Evolutionary conservation across 345 rosid species (phyloP).

Genomic region (Gossypium raimondii): DNA sequence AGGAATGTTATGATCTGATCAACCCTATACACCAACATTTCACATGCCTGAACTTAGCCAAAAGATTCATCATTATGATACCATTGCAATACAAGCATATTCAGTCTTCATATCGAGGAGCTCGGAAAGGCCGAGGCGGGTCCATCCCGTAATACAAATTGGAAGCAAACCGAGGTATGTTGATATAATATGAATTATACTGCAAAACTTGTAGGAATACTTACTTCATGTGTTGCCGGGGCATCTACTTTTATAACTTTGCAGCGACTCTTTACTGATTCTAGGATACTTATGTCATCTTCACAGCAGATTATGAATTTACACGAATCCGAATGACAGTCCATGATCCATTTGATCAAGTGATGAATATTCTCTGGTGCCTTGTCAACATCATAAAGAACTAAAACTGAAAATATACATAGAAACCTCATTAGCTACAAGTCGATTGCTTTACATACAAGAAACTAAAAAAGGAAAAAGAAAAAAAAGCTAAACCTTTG

Average conservation of each 20-base stretch:
- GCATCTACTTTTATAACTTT: slow-evolving; percentile 43
- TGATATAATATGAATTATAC: background rate
- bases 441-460: background rate
- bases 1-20: background rate
- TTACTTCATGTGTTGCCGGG: slow-evolving; percentile 65
- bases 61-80: background rate
- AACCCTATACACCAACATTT: background rate
- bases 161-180: background rate
- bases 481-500: slow-evolving; percentile 36
- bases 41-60: background rate
- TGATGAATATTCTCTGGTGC: slow-evolving; percentile 49
- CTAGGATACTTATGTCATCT: slow-evolving; percentile 46
- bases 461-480: background rate
- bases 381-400: slow-evolving; percentile 52
- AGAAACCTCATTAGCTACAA: slow-evolving; percentile 9
- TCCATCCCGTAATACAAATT: background rate
- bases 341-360: slow-evolving; percentile 68
- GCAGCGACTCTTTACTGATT: slow-evolving; percentile 52
- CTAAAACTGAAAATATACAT: slow-evolving; percentile 39
- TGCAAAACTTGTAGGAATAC: background rate
- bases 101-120: background rate
- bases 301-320: slow-evolving; percentile 61
- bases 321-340: slow-evolving; percentile 55
- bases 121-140: background rate
- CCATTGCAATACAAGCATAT: too few species aligned